Percentiles rank a stretch among this genome's conserved stretches.
Conservation (phyloP, 2,329 filamentous ascomycete species). For the Hortaea werneckii region DNA sequence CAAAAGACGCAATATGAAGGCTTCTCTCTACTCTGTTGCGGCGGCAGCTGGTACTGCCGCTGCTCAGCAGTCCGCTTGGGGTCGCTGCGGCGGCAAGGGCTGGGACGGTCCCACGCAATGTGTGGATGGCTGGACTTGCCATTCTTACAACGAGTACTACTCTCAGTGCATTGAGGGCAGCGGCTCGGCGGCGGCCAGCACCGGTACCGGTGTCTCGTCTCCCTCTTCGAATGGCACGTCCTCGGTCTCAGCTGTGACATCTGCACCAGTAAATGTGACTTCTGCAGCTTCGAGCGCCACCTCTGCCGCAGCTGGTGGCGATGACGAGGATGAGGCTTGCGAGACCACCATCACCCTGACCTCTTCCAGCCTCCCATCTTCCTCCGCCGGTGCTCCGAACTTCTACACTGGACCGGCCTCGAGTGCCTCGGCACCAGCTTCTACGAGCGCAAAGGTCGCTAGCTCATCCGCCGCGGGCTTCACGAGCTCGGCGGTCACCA, state of each 20-base stretch:
- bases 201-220: too few species aligned
- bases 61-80: slow-evolving; percentile 13
- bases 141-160: slow-evolving; percentile 20
- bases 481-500: background rate
- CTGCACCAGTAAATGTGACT: too few species aligned
- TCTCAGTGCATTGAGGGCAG: slow-evolving; percentile 19
- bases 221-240: too few species aligned
- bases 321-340: too few species aligned
- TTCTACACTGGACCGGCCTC: background rate
- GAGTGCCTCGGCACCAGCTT: too few species aligned
- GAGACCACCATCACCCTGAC: background rate
- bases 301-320: too few species aligned
- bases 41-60: slow-evolving; percentile 18
- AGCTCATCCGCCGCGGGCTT: background rate
- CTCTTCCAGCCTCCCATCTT: background rate
- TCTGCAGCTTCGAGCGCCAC: too few species aligned
- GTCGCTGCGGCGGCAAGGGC: slow-evolving; percentile 19
- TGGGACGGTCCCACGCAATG: slow-evolving; percentile 23
- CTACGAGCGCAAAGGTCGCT: too few species aligned
- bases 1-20: slow-evolving; percentile 19
- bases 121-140: slow-evolving; percentile 22
- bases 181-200: background rate
- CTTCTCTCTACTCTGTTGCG: slow-evolving; percentile 17
- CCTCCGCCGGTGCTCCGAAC: background rate
- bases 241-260: too few species aligned